A percentile compares a stretch with the other conserved stretches of the same genome.
Conservation (phyloP, 441 rosid species). For the Cnidoscolus chayamansa region DNA sequence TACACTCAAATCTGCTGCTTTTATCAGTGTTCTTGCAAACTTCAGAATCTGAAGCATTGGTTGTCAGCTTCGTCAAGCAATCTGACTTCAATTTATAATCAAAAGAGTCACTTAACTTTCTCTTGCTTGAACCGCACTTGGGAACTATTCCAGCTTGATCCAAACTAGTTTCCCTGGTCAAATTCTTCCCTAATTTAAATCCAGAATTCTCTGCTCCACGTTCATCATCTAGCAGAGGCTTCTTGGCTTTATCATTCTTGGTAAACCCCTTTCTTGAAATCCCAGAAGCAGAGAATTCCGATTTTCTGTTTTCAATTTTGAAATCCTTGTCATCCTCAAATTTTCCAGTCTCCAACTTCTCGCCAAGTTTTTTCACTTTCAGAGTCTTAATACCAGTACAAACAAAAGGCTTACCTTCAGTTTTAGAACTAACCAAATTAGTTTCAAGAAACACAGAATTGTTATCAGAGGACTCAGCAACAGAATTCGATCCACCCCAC, state of each 20-base stretch:
- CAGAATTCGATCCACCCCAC: conserved; percentile 31
- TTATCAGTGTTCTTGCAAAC: conserved; percentile 1
- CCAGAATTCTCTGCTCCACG: conserved; percentile 16
- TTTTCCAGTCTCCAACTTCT: conserved; percentile 16
- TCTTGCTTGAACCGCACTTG: conserved; percentile 28
- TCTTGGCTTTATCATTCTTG: conserved; percentile 15
- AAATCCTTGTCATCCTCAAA: conserved; percentile 9
- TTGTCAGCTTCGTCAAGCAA: conserved; percentile 11
- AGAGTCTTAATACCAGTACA: conserved; percentile 11
- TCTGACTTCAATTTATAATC: conserved; percentile 31
- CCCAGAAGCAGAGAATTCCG: conserved; percentile 26
- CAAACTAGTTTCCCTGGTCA: conserved; percentile 16
- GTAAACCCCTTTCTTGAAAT: conserved; percentile 12
- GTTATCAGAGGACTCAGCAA: conserved; percentile 36
- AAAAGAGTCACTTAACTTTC: conserved; percentile 20
- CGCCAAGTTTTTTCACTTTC: conserved; percentile 9
- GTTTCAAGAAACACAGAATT: conserved; percentile 29
- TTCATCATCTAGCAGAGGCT: conserved; percentile 21
- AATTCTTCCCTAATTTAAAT: conserved; percentile 21
- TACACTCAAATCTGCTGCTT: conserved; percentile 53
- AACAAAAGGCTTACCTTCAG: conserved; percentile 10
- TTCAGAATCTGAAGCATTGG: conserved; percentile 16
- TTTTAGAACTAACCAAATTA: conserved; percentile 22
- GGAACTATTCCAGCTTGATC: conserved; percentile 18
- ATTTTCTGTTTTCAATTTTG: conserved; percentile 11